Evolutionary conservation across 805 yeast genomes (phyloP), one percentile per base, ranked within the genome.

Genomic region (Middelhovenomyces tepae): DNA sequence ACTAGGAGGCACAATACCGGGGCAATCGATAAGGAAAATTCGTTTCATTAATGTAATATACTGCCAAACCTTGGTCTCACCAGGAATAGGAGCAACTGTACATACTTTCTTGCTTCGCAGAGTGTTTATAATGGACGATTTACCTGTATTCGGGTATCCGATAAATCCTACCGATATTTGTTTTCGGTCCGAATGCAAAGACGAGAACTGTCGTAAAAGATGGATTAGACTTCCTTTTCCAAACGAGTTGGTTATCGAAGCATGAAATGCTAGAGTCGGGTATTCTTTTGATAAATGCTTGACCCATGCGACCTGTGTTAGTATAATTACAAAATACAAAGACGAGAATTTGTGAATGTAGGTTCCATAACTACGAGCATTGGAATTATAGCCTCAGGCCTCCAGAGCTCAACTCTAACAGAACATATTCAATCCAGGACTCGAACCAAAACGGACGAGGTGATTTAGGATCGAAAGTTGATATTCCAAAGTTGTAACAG

Each of bases 11-110:
- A 89, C 98, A 53, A 89, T 89, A 62, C 98, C 98, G 2, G 98
- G 98, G 67, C 98, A 91, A 62, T 89, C 98, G 51, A 89, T 91
- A 50, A 89, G 65, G 61, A 87, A 89, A 33, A 89, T 89, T 45
- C 89, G 73, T 68, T 89, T 89, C 96, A 91, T 89, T 49, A 89
- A 67, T 3, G 98, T 87, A 50, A 89, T 87, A 64, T 89, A 89
- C 66, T 89, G 98, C 98, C 98, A 89, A 28, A 89, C 96, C 60
- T 89, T 89, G 22, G 98, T 89, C 57, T 89, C 98, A 57, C 98
- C 98, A 19, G 98, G 98, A 50, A 89, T 86, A 30, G 98, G 98
- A 1, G 98, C 98, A 30, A 89, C 97, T 28, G 71, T 78, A 64
- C 97, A 91, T 29, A 89, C 98, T 64, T 89, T 91, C 72, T 91